Evolutionary conservation across 108 stramenopile species (phyloP).

Genomic region (Cyclotella baltica): DNA sequence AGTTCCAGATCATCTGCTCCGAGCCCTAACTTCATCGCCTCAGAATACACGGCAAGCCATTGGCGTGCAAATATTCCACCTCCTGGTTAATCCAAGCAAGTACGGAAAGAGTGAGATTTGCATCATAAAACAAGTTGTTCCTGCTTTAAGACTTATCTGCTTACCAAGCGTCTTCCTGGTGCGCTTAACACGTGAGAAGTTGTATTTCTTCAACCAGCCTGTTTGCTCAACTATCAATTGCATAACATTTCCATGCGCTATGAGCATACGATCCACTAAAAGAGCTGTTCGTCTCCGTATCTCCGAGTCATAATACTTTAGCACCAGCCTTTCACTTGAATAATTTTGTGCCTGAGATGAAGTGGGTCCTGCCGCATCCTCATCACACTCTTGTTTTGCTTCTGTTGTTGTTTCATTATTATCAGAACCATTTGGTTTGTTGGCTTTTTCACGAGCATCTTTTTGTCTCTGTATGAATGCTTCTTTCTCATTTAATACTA

Average conservation of each 20-base stretch:
- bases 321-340: conserved; percentile 52
- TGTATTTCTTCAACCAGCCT: conserved; percentile 72
- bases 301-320: conserved; percentile 69
- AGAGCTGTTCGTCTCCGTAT: conserved; percentile 57
- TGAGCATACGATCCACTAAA: conserved; percentile 81
- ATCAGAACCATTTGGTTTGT: conserved; percentile 5
- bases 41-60: conserved; percentile 83
- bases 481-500: conserved; percentile 71
- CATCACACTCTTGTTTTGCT: conserved; percentile 20
- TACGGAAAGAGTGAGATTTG: too few relatives aligned
- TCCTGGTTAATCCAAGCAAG: too few relatives aligned
- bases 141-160: too few relatives aligned
- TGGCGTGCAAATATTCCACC: conserved; percentile 86
- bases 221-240: conserved; percentile 81
- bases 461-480: conserved; percentile 55
- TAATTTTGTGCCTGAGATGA: conserved; percentile 15
- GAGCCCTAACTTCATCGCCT: conserved; percentile 73
- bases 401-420: conserved; percentile 1
- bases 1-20: conserved; percentile 38
- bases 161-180: conserved; percentile 80
- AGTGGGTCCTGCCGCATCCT: conserved; percentile 8
- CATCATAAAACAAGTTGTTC: too few relatives aligned
- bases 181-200: conserved; percentile 80
- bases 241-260: conserved; percentile 81
- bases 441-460: conserved; percentile 29